phyloP scores from a whole-genome alignment of 139 green algal species.

The Chlamydomonas applanata region DNA sequence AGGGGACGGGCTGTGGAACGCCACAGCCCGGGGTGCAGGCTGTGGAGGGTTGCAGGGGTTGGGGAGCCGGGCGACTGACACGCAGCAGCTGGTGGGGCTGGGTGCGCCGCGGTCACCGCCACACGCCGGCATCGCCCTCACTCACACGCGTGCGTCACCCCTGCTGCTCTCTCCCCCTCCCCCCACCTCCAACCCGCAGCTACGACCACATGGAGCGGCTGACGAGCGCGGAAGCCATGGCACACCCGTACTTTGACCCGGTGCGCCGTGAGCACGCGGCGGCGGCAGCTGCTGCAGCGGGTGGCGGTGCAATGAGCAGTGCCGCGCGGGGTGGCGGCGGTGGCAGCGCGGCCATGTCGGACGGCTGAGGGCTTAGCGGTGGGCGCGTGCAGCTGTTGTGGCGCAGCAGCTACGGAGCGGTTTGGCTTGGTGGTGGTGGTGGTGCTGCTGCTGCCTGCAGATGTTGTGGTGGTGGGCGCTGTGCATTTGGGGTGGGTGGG shows the following conservation, averaged over 20 bases:
- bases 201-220: constrained; percentile 70
- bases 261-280: constrained; percentile 42
- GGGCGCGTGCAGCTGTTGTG: too few species aligned
- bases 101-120: too few species aligned
- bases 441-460: constrained; percentile 6
- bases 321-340: background rate
- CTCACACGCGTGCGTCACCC: too few species aligned
- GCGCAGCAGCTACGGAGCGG: too few species aligned
- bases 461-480: background rate
- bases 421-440: too few species aligned
- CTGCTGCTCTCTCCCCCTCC: background rate
- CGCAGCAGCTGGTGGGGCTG: too few species aligned
- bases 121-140: too few species aligned
- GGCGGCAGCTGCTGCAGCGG: constrained; percentile 4
- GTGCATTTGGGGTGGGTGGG: background rate
- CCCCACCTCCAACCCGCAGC: background rate
- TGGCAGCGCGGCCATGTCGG: too few species aligned
- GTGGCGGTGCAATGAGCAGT: background rate
- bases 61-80: too few species aligned
- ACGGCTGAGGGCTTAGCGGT: too few species aligned
- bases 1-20: background rate
- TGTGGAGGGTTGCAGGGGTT: too few species aligned
- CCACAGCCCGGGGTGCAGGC: too few species aligned
- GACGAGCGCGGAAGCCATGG: constrained; percentile 91
- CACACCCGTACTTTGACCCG: constrained; percentile 92